Conservation (phyloP, 495 filamentous ascomycete genomes). For the Hamigera avellanea region DNA sequence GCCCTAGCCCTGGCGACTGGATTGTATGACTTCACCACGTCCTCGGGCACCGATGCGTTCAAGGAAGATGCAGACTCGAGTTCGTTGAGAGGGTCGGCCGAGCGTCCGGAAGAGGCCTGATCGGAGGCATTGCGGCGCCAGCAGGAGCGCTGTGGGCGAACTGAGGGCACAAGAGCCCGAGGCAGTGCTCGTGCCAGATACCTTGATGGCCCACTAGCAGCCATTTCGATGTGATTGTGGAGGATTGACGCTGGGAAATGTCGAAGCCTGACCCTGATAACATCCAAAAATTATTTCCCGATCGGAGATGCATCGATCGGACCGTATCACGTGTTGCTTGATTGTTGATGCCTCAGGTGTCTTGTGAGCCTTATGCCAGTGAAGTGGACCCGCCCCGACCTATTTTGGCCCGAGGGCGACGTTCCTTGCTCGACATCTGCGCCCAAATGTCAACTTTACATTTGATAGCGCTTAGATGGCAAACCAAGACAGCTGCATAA, state of each 20-base stretch:
- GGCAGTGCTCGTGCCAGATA: conserved; percentile 32
- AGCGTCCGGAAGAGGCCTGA: conserved; percentile 22
- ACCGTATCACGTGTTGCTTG: conserved; percentile 8
- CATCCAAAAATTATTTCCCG: conserved; percentile 29
- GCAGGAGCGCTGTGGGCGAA: conserved; percentile 21
- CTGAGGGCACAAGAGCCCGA: conserved; percentile 22
- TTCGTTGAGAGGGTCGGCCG: conserved; percentile 22
- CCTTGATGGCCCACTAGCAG: conserved; percentile 30
- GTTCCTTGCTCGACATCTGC: no score
- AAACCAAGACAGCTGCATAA: no score
- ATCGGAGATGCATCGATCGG: conserved; percentile 1
- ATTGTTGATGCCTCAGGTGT: conserved; percentile 4
- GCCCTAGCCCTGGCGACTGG: conserved; percentile 40
- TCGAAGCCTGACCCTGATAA: conserved; percentile 3
- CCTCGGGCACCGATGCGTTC: conserved; percentile 12
- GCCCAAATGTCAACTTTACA: no score
- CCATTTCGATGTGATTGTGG: conserved; percentile 22
- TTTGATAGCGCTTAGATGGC: no score
- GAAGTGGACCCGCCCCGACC: no score
- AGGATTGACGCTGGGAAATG: conserved; percentile 9
- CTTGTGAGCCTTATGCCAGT: no score
- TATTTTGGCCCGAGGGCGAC: no score
- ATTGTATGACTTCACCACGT: conserved; percentile 37
- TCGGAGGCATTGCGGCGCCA: conserved; percentile 38
- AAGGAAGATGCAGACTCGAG: conserved; percentile 29